Evolutionary conservation across 371 early-diverging fungal species (phyloP).

Genomic region (Furculomyces boomerangus): DNA sequence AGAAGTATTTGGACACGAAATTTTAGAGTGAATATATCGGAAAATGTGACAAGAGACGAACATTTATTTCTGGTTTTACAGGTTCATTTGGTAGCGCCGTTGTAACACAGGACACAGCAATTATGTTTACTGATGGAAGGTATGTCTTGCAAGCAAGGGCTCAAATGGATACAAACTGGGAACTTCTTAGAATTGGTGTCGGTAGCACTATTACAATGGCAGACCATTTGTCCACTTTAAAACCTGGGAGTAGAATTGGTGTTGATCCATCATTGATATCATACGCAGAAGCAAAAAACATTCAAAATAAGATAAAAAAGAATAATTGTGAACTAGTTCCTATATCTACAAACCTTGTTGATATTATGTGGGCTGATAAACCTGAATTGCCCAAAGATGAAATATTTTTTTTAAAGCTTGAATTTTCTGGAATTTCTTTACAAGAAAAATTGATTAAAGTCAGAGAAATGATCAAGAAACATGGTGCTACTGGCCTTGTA

Average conservation of each 20-base stretch:
- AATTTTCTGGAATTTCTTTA: conserved; percentile 46
- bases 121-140: conserved; percentile 88
- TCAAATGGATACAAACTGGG: conserved; percentile 83
- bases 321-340: conserved; percentile 31
- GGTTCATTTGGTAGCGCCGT: conserved; percentile 76
- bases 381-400: conserved; percentile 43
- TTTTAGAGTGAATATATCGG: conserved; percentile 91
- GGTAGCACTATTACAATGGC: conserved; percentile 74
- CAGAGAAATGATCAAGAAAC: conserved; percentile 33
- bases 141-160: conserved; percentile 96
- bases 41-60: conserved; percentile 77
- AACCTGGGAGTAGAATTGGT: conserved; percentile 52
- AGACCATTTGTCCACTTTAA: conserved; percentile 56
- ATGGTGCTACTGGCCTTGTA: conserved; percentile 48
- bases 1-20: neutral
- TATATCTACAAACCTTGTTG: conserved; percentile 51
- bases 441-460: conserved; percentile 37
- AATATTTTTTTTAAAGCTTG: conserved; percentile 40
- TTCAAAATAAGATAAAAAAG: conserved; percentile 31
- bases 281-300: conserved; percentile 40
- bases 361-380: conserved; percentile 52
- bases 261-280: conserved; percentile 72
- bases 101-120: conserved; percentile 11
- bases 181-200: conserved; percentile 78
- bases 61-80: conserved; percentile 91